Percentiles rank a stretch among this genome's conserved stretches.
phyloP scores from a whole-genome alignment of 2,329 filamentous ascomycete species.

The Hypoxylon sp. region DNA sequence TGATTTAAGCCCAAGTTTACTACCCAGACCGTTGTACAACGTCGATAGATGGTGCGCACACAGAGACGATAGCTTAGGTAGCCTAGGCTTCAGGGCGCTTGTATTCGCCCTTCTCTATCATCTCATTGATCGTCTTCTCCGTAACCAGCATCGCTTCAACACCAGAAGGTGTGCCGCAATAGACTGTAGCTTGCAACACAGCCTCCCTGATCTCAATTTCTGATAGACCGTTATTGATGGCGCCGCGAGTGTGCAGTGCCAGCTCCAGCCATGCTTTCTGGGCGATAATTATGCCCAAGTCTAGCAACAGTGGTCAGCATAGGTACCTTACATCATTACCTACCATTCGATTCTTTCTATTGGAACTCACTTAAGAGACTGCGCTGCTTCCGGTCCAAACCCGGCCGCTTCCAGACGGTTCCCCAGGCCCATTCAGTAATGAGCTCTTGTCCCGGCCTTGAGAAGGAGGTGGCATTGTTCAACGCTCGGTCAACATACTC shows the following conservation, averaged over 20 bases:
- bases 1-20: not conserved
- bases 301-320: not conserved
- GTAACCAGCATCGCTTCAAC: conserved; percentile 6
- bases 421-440: conserved; percentile 10
- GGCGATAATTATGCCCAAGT: conserved; percentile 6
- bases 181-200: conserved; percentile 4
- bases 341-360: not conserved
- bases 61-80: not conserved
- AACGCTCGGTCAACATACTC: conserved; percentile 2
- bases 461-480: not conserved
- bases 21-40: not conserved
- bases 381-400: conserved; percentile 5
- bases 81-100: not conserved
- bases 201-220: conserved; percentile 7
- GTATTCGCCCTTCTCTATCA: conserved; percentile 6
- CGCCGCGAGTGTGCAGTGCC: conserved; percentile 5
- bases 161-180: not conserved
- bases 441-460: conserved; percentile 2
- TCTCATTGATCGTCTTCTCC: conserved; percentile 4
- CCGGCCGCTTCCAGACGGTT: not conserved
- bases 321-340: not conserved
- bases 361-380: conserved; percentile 6
- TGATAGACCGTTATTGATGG: conserved; percentile 1
- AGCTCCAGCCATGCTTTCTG: conserved; percentile 3
- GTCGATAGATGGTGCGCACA: no score